Conservation (phyloP, 371 early-diverging fungal genomes). For the Syncephalastrum monosporum region DNA sequence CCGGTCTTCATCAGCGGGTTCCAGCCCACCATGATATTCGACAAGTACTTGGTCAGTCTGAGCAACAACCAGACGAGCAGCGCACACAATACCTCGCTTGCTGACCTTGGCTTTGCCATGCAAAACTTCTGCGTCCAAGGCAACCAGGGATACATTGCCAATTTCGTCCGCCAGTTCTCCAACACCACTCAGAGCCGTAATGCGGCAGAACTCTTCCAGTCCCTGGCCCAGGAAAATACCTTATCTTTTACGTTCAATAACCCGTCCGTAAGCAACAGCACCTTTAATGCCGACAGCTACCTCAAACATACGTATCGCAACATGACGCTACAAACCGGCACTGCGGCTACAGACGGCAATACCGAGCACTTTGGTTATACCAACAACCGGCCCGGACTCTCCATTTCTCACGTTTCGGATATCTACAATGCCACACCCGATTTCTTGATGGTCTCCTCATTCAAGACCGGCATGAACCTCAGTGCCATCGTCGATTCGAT, state of each 20-base stretch:
- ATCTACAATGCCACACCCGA: slow-evolving; percentile 33
- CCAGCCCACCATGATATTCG: slow-evolving; percentile 50
- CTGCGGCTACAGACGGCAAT: slow-evolving; percentile 16
- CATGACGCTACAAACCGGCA: slow-evolving; percentile 39
- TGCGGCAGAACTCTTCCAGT: slow-evolving; percentile 34
- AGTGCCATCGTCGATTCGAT: slow-evolving; percentile 23
- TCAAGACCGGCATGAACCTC: slow-evolving; percentile 26
- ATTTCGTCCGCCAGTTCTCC: slow-evolving; percentile 39
- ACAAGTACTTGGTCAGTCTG: slow-evolving; percentile 35
- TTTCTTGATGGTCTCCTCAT: slow-evolving; percentile 37
- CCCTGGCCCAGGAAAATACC: slow-evolving; percentile 29
- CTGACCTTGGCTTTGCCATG: slow-evolving; percentile 35
- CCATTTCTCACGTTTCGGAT: slow-evolving; percentile 43
- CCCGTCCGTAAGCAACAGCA: slow-evolving; percentile 28
- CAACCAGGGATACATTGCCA: slow-evolving; percentile 39
- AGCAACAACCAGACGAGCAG: slow-evolving; percentile 16
- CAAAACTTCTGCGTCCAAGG: slow-evolving; percentile 45
- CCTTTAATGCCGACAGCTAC: slow-evolving; percentile 29
- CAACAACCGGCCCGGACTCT: slow-evolving; percentile 37
- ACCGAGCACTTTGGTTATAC: slow-evolving; percentile 22
- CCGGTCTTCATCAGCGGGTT: slow-evolving; percentile 46
- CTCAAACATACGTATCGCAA: slow-evolving; percentile 31
- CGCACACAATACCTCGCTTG: background rate
- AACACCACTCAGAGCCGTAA: slow-evolving; percentile 29
- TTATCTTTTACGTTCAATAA: slow-evolving; percentile 33